Conservation (phyloP, 768 basidiomycete species). For the Cystobasidium tubakii region DNA sequence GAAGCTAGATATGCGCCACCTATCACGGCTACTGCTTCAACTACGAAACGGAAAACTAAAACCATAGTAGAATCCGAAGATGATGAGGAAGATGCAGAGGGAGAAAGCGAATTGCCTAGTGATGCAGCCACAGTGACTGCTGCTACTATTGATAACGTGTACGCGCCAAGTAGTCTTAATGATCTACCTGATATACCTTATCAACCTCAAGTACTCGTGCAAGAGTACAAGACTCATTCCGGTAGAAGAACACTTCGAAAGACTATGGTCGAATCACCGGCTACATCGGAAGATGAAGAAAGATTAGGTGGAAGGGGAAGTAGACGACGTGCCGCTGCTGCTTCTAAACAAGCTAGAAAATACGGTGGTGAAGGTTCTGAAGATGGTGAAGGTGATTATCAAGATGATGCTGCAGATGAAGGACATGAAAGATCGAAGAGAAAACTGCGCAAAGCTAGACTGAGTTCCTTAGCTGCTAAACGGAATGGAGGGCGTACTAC, state of each 20-base stretch:
- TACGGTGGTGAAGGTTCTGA: constrained; percentile 20
- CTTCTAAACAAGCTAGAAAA: constrained; percentile 4
- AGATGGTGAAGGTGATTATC: constrained; percentile 8
- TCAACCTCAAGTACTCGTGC: not conserved
- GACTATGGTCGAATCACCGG: not conserved
- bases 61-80: not conserved
- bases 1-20: not conserved
- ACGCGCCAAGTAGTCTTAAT: not conserved
- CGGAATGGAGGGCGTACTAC: not conserved
- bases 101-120: constrained; percentile 8
- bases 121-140: not conserved
- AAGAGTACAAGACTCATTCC: constrained; percentile 15
- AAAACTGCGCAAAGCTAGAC: not conserved
- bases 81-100: constrained; percentile 23
- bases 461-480: not conserved
- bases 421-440: not conserved
- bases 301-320: not conserved
- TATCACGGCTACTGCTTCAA: not conserved
- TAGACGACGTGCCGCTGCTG: not conserved
- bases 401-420: not conserved
- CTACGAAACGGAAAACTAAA: not conserved
- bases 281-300: not conserved
- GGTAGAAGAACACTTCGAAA: not conserved
- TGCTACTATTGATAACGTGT: not conserved
- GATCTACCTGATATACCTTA: not conserved